Conservation (phyloP, 73 alveolate genomes). For the Paramecium octaurelia region DNA sequence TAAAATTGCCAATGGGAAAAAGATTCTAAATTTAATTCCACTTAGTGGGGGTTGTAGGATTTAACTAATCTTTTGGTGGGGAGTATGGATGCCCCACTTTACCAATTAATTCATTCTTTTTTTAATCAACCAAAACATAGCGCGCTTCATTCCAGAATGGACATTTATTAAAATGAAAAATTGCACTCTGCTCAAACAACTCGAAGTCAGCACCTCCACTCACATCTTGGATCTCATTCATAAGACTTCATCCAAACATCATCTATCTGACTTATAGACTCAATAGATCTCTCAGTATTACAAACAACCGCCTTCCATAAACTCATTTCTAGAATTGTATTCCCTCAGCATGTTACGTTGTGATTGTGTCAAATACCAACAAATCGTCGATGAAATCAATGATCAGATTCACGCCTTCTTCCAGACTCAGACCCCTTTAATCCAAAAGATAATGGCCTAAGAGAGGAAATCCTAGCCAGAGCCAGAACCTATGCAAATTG, state of each 20-base stretch:
- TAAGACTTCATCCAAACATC: neutral
- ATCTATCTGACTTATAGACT: neutral
- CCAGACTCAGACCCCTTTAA: neutral
- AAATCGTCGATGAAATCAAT: neutral
- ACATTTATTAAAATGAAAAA: conserved; percentile 17
- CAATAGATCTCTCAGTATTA: neutral
- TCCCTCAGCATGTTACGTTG: neutral
- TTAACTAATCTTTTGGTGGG: neutral
- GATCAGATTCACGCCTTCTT: neutral
- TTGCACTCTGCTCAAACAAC: neutral
- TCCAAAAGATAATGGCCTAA: neutral
- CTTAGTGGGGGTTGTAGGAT: neutral
- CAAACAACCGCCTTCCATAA: neutral
- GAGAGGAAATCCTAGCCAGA: neutral
- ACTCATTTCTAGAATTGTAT: neutral
- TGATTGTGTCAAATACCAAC: neutral
- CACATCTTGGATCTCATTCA: neutral
- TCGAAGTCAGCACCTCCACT: neutral
- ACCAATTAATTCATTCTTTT: conserved; percentile 19
- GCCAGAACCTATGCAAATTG: neutral
- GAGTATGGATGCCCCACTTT: neutral
- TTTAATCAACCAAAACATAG: neutral
- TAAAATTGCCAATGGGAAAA: neutral
- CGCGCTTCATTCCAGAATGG: neutral
- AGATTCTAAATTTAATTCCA: neutral